Percentiles rank a stretch among this genome's conserved stretches.
These are phyloP conservation scores for Hylodesmum podocarpum DNA, from an alignment of 306 rosid species.

Conservation along the genomic window DNA sequence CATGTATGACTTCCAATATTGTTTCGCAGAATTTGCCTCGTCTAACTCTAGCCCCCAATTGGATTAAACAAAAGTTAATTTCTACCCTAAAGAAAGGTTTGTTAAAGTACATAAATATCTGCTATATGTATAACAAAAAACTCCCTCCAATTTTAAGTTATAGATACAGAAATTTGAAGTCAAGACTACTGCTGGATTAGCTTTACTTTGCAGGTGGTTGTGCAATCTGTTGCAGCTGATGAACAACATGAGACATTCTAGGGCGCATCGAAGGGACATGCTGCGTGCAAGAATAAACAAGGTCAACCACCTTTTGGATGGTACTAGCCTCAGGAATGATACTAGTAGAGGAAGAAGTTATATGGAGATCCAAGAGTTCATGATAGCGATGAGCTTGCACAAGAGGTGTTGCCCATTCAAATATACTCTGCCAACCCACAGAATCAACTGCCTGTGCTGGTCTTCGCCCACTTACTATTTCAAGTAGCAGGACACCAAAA, in stretches of 20 bases:
- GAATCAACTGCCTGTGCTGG: constrained; percentile 97
- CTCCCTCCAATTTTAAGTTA: not conserved
- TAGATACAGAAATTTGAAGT: constrained; percentile 13
- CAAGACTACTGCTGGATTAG: constrained; percentile 6
- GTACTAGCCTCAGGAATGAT: constrained; percentile 74
- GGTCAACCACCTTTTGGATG: constrained; percentile 93
- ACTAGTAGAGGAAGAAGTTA: constrained; percentile 56
- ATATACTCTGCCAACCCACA: constrained; percentile 96
- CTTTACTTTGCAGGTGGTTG: constrained; percentile 54
- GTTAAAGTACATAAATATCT: constrained; percentile 19
- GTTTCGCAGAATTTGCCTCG: constrained; percentile 14
- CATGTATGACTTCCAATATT: not conserved
- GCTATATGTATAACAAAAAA: not conserved
- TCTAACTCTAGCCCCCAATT: constrained; percentile 9
- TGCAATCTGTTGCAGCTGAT: constrained; percentile 82
- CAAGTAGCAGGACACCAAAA: constrained; percentile 90
- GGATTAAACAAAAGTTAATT: not conserved
- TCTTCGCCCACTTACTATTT: constrained; percentile 92
- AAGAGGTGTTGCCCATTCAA: constrained; percentile 97
- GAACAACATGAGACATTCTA: constrained; percentile 98
- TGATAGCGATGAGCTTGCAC: constrained; percentile 91
- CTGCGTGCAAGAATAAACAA: constrained; percentile 96
- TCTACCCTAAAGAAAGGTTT: not conserved
- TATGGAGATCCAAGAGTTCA: constrained; percentile 89
- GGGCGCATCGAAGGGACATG: constrained; percentile 99